Evolutionary conservation across 2,329 filamentous ascomycete species (phyloP).

Genomic region (Neoscytalidium dimidiatum): DNA sequence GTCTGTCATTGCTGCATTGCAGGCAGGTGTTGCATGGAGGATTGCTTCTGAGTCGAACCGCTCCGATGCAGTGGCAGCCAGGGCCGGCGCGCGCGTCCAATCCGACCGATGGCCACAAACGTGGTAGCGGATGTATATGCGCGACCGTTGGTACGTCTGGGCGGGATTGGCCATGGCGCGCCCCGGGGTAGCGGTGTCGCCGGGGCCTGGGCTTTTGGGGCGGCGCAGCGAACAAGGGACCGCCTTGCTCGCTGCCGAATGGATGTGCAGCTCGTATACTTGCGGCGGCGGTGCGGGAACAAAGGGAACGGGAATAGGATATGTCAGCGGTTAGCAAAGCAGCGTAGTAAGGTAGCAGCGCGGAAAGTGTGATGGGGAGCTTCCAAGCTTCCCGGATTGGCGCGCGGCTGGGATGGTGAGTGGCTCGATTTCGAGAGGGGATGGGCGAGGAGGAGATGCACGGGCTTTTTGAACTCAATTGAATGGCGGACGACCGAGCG

Average conservation of each 20-base stretch:
- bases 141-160: slow-evolving; percentile 2
- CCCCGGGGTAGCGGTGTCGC: background rate
- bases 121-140: background rate
- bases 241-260: slow-evolving; percentile 13
- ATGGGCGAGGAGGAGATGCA: background rate
- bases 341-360: background rate
- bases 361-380: background rate
- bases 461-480: background rate
- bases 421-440: background rate
- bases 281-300: background rate
- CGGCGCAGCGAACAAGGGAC: background rate
- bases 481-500: background rate
- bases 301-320: background rate
- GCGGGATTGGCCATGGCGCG: background rate
- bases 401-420: background rate
- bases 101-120: background rate
- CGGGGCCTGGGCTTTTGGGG: background rate
- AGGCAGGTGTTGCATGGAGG: background rate
- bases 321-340: background rate
- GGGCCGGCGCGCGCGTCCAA: background rate
- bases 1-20: background rate
- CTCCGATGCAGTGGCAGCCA: background rate
- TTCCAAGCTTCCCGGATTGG: background rate
- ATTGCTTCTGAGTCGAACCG: background rate
- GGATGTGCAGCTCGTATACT: slow-evolving; percentile 4